Evolutionary conservation across 495 filamentous ascomycete species (phyloP), one percentile per base, ranked within the genome.

Genomic region (Lentithecium fluviatile): DNA sequence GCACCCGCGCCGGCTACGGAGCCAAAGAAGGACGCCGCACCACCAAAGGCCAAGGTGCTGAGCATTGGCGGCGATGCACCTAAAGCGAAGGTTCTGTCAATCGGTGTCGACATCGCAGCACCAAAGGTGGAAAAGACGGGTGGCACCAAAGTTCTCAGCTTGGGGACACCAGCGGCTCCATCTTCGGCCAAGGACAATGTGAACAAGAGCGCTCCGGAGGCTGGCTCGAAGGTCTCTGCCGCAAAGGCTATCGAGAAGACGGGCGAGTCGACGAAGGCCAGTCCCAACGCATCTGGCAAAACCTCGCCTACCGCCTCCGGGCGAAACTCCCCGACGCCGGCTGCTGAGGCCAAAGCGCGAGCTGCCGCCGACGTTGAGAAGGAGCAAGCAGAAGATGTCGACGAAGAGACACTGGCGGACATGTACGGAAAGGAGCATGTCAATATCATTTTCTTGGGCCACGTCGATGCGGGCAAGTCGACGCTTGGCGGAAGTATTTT

Each of bases 391-490:
- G 91, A 89, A 19, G 90, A 95, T 74, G 86, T 99, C 2, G 94
- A 97, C 63, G 90, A 96, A 23, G 88, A 88, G 43, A 89, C 89
- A 0, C 76, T 99, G 58, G 89, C 90, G 71, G 94, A 97, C 75
- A 90, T 99, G 42, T 97, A 97, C 74, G 94, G 94, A 66, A 96
- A 97, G 75, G 94, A 99, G 74, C 94, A 99, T 70, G 86, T 99
- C 62, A 98, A 98, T 72, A 83, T 97, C 49, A 95, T 98, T 57
- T 98, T 98, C 80, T 89, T 98, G 68, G 94, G 94, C 51, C 94
- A 97, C 79, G 94, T 97, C 59, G 94, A 98, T 75, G 92, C 93
- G 58, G 94, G 94, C 67, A 99, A 97, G 78, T 94, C 89, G 17
- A 97, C 94, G 1, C 82, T 99, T 7, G 94, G 95, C 69, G 94